Evolutionary conservation across 2,329 filamentous ascomycete genomes (phyloP).

Genomic region (Alternaria tenuissima): DNA sequence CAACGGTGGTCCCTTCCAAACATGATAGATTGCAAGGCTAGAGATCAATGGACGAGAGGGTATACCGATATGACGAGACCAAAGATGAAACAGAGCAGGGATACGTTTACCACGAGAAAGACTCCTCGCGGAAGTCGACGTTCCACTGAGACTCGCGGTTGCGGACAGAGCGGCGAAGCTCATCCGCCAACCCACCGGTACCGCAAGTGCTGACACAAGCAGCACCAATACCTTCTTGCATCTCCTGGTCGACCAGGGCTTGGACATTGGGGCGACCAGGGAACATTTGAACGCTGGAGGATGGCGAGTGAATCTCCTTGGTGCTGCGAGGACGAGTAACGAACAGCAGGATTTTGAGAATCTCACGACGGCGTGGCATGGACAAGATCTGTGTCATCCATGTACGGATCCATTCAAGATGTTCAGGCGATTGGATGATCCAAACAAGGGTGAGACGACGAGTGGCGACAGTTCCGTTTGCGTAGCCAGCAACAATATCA

Average conservation of each 20-base stretch:
- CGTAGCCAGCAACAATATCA: slow-evolving; percentile 65
- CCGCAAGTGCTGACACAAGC: slow-evolving; percentile 88
- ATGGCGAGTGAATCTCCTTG: slow-evolving; percentile 80
- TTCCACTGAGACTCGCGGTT: slow-evolving; percentile 69
- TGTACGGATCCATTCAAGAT: slow-evolving; percentile 90
- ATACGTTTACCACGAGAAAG: slow-evolving; percentile 68
- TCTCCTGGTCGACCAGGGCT: slow-evolving; percentile 81
- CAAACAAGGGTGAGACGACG: slow-evolving; percentile 85
- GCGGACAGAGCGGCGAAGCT: slow-evolving; percentile 74
- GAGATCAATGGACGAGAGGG: slow-evolving; percentile 23
- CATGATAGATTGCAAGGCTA: slow-evolving; percentile 13
- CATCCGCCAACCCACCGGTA: slow-evolving; percentile 76
- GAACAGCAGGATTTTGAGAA: slow-evolving; percentile 87
- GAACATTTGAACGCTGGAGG: slow-evolving; percentile 87
- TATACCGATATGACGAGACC: slow-evolving; percentile 23
- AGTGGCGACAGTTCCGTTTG: slow-evolving; percentile 78
- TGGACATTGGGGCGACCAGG: slow-evolving; percentile 86
- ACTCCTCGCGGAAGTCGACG: slow-evolving; percentile 82
- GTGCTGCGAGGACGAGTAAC: slow-evolving; percentile 86
- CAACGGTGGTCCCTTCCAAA: slow-evolving; percentile 11
- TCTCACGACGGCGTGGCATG: slow-evolving; percentile 81
- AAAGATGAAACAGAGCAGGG: slow-evolving; percentile 5
- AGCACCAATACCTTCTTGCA: slow-evolving; percentile 81
- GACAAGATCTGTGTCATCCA: slow-evolving; percentile 88
- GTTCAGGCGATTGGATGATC: slow-evolving; percentile 89